These are phyloP conservation scores for Penicillium herquei DNA, from an alignment of 495 filamentous ascomycete species.

Conservation along the genomic window DNA sequence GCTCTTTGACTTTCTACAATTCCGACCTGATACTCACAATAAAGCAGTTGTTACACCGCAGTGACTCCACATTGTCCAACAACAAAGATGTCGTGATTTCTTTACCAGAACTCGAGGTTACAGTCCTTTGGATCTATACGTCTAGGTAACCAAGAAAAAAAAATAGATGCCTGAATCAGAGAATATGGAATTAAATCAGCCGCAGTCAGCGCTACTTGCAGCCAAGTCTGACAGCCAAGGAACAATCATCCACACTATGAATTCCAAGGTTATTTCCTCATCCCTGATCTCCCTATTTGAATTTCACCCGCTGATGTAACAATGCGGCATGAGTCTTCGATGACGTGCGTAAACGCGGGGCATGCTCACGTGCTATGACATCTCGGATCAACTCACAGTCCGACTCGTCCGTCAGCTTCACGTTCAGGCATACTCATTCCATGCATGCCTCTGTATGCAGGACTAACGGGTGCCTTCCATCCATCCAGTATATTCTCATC, in stretches of 20 bases:
- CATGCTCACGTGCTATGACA: constrained; percentile 20
- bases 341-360: constrained; percentile 28
- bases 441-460: constrained; percentile 65
- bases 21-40: neutral
- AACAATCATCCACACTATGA: too few species aligned
- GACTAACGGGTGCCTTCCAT: constrained; percentile 58
- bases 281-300: neutral
- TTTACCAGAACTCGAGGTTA: neutral
- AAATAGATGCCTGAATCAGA: neutral
- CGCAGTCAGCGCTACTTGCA: neutral
- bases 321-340: constrained; percentile 11
- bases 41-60: constrained; percentile 11
- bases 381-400: constrained; percentile 17
- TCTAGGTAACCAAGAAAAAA: neutral
- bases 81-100: constrained; percentile 13
- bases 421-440: constrained; percentile 54
- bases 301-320: constrained; percentile 22
- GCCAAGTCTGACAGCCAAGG: neutral
- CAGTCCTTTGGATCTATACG: neutral
- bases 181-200: neutral
- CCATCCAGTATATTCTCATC: constrained; percentile 50
- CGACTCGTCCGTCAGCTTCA: constrained; percentile 31
- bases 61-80: constrained; percentile 4
- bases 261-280: too few species aligned
- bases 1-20: neutral